A percentile compares a stretch with the other conserved stretches of the same genome.
phyloP scores from a whole-genome alignment of 1,284 basidiomycete species.

The Tetrapyrgos nigripes region DNA sequence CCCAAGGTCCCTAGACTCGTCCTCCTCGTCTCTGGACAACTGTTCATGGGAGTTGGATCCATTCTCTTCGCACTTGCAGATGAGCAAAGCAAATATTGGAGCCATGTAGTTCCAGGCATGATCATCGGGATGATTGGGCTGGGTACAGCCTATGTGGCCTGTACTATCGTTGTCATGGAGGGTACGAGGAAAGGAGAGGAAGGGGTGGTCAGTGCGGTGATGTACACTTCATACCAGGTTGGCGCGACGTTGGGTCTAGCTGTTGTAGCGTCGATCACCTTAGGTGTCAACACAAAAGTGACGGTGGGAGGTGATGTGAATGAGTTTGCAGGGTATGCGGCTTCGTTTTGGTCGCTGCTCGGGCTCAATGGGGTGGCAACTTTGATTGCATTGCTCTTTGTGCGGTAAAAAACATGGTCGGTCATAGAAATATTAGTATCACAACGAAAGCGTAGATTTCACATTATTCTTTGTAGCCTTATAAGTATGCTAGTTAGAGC shows the following conservation, averaged over 20 bases:
- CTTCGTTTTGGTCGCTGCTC: slow-evolving; percentile 21
- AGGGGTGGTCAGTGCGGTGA: slow-evolving; percentile 26
- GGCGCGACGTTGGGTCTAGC: slow-evolving; percentile 23
- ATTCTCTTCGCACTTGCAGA: slow-evolving; percentile 24
- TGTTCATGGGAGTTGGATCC: slow-evolving; percentile 20
- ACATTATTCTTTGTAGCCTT: too few species aligned
- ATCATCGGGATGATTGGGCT: slow-evolving; percentile 21
- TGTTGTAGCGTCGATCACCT: slow-evolving; percentile 20
- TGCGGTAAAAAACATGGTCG: too few species aligned
- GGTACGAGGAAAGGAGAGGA: slow-evolving; percentile 18
- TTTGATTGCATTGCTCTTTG: slow-evolving; percentile 14
- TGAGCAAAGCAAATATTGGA: slow-evolving; percentile 21
- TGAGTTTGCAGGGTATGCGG: slow-evolving; percentile 17
- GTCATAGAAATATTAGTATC: too few species aligned
- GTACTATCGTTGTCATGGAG: slow-evolving; percentile 23
- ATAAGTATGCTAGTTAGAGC: too few species aligned
- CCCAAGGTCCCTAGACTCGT: slow-evolving; percentile 16
- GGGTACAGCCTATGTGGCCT: slow-evolving; percentile 18
- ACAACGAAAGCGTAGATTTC: too few species aligned
- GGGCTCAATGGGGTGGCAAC: slow-evolving; percentile 18
- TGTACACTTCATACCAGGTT: slow-evolving; percentile 24
- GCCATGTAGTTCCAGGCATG: slow-evolving; percentile 22
- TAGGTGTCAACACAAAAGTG: slow-evolving; percentile 16
- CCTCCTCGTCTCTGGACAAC: slow-evolving; percentile 19
- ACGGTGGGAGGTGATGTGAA: slow-evolving; percentile 7